Conservation (phyloP, 345 rosid species). For the Schrenkiella parvula region DNA sequence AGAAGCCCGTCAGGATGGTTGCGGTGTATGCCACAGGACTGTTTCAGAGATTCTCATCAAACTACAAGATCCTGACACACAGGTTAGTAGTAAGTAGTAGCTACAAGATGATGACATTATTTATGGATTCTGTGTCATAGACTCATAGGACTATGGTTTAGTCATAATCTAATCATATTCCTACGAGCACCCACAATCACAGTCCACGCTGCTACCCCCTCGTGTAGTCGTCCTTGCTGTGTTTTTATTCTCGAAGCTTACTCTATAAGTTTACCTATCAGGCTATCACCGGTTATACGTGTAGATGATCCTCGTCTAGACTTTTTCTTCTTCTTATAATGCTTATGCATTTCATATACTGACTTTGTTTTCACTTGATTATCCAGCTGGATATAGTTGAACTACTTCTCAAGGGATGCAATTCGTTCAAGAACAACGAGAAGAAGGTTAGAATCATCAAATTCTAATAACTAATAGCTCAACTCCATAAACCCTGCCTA, state of each 20-base stretch:
- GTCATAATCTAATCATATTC: background rate
- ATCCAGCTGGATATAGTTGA: constrained; percentile 59
- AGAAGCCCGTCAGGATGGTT: constrained; percentile 54
- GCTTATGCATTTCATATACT: background rate
- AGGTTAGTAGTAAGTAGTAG: constrained; percentile 43
- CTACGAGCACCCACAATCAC: background rate
- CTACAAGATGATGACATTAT: background rate
- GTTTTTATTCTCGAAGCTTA: background rate
- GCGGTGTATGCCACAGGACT: constrained; percentile 67
- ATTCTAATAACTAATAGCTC: background rate
- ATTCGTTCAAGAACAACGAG: constrained; percentile 59
- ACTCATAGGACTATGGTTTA: background rate
- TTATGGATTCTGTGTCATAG: background rate
- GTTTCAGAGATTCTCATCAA: constrained; percentile 67
- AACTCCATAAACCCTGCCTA: background rate
- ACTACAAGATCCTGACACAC: constrained; percentile 82
- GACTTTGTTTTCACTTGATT: constrained; percentile 8
- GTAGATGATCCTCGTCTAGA: background rate
- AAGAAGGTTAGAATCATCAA: constrained; percentile 47
- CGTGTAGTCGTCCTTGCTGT: background rate
- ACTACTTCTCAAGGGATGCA: constrained; percentile 76
- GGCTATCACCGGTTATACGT: background rate
- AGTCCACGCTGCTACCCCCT: background rate
- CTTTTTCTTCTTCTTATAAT: background rate
- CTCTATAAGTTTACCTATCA: background rate